phyloP scores from a whole-genome alignment of 805 yeast genomes.

The Barnettozyma pratensis region DNA sequence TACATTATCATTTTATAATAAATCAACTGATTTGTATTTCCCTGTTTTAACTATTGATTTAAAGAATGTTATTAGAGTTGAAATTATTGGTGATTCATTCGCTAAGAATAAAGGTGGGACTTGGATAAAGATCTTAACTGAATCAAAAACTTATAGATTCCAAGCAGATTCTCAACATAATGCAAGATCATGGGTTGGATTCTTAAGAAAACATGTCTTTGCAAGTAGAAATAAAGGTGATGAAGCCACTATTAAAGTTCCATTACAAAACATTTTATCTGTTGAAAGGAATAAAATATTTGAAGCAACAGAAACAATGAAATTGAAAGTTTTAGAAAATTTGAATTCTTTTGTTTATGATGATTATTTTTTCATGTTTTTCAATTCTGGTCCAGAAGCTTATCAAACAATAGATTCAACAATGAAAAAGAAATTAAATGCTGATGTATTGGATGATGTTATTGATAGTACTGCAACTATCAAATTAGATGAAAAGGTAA shows the following conservation, averaged over 20 bases:
- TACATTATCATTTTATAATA: conserved; percentile 61
- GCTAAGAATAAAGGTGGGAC: conserved; percentile 17
- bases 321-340: conserved; percentile 57
- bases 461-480: conserved; percentile 9
- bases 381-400: conserved; percentile 44
- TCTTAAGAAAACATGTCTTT: conserved; percentile 72
- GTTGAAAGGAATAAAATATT: conserved; percentile 51
- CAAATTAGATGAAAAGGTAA: neutral
- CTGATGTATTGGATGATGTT: conserved; percentile 2
- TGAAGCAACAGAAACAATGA: conserved; percentile 50
- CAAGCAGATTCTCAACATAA: conserved; percentile 66
- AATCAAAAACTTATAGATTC: conserved; percentile 54
- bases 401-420: conserved; percentile 35
- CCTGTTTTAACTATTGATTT: conserved; percentile 75
- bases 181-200: conserved; percentile 79
- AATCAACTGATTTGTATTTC: conserved; percentile 78
- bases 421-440: conserved; percentile 23
- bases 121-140: conserved; percentile 59
- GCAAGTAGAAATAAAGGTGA: conserved; percentile 64
- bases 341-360: conserved; percentile 52
- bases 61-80: conserved; percentile 56
- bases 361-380: conserved; percentile 65
- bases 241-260: conserved; percentile 73
- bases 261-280: conserved; percentile 61
- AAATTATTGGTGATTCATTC: conserved; percentile 30